Evolutionary conservation across 768 basidiomycete species (phyloP).

Genomic region (Lactarius sanguifluus): DNA sequence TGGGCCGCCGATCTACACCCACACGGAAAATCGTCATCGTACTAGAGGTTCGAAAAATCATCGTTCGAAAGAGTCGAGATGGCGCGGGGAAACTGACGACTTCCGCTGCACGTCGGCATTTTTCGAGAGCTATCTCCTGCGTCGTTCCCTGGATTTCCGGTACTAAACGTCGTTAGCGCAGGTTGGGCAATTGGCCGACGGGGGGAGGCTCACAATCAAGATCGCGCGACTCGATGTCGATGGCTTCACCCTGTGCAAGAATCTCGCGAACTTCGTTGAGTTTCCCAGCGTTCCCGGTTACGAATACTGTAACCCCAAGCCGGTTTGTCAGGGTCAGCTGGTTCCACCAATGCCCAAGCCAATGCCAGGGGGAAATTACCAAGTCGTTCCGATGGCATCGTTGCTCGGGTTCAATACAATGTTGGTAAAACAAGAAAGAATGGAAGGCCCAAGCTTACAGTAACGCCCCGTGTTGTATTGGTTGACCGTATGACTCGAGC

Average conservation of each 20-base stretch:
- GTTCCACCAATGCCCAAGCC: no score
- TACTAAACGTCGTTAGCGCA: slow-evolving; percentile 55
- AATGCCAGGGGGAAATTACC: slow-evolving; percentile 1
- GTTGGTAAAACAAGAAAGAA: not conserved
- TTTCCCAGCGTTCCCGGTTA: slow-evolving; percentile 94
- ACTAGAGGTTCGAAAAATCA: not conserved
- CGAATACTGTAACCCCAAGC: slow-evolving; percentile 61
- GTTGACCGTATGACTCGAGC: not conserved
- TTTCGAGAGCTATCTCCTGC: slow-evolving; percentile 82
- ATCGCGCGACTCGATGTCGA: slow-evolving; percentile 74
- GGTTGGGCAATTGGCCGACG: not conserved
- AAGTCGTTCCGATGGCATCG: slow-evolving; percentile 9
- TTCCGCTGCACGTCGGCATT: slow-evolving; percentile 84
- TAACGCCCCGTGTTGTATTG: not conserved
- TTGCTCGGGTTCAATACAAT: not conserved
- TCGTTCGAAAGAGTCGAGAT: not conserved
- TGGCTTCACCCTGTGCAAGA: slow-evolving; percentile 62
- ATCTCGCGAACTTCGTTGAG: slow-evolving; percentile 86
- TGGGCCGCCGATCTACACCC: slow-evolving; percentile 44
- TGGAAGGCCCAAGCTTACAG: not conserved
- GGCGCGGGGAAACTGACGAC: slow-evolving; percentile 43
- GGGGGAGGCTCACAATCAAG: slow-evolving; percentile 65
- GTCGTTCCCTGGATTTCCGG: slow-evolving; percentile 95
- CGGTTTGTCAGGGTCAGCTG: not conserved
- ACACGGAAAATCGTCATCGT: not conserved